These are phyloP conservation scores for Ogataea parapolymorpha DNA, from an alignment of 805 yeast species.

Conservation along the genomic window DNA sequence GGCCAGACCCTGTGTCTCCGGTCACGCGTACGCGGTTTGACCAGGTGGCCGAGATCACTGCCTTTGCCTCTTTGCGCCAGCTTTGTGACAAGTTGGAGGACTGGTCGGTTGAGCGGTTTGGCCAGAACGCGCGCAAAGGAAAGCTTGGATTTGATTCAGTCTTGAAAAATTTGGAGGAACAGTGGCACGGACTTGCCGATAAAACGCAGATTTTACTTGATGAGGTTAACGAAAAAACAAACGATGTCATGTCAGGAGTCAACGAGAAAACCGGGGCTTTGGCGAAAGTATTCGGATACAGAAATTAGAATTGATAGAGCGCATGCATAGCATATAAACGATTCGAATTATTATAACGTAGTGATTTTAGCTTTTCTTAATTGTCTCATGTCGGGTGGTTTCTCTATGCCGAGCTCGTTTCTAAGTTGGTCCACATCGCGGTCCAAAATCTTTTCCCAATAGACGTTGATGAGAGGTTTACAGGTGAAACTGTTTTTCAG, in stretches of 20 bases:
- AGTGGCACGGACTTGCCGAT: constrained; percentile 28
- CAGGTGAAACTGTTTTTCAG: constrained; percentile 65
- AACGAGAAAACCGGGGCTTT: constrained; percentile 19
- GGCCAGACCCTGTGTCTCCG: constrained; percentile 60
- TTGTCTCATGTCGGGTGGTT: constrained; percentile 75
- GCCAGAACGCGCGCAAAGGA: constrained; percentile 83
- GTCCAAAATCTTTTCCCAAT: constrained; percentile 84
- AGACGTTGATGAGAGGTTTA: constrained; percentile 78
- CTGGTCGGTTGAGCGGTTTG: constrained; percentile 86
- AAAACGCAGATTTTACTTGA: constrained; percentile 18
- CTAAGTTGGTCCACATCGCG: constrained; percentile 72
- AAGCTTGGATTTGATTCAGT: constrained; percentile 83
- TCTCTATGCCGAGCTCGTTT: constrained; percentile 63
- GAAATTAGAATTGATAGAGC: constrained; percentile 7
- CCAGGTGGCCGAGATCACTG: constrained; percentile 87
- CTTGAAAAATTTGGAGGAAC: constrained; percentile 46
- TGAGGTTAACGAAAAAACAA: constrained; percentile 28
- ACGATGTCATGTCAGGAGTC: constrained; percentile 25
- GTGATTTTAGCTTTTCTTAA: constrained; percentile 45
- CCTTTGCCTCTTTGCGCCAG: constrained; percentile 66
- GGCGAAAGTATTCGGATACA: constrained; percentile 1
- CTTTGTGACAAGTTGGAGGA: constrained; percentile 84
- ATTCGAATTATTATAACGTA: neutral
- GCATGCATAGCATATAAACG: constrained; percentile 3
- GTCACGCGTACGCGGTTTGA: constrained; percentile 54